Percentiles rank a stretch among this genome's conserved stretches.
phyloP scores from a whole-genome alignment of 2,329 filamentous ascomycete species.

The Ceratocystis papillata region DNA sequence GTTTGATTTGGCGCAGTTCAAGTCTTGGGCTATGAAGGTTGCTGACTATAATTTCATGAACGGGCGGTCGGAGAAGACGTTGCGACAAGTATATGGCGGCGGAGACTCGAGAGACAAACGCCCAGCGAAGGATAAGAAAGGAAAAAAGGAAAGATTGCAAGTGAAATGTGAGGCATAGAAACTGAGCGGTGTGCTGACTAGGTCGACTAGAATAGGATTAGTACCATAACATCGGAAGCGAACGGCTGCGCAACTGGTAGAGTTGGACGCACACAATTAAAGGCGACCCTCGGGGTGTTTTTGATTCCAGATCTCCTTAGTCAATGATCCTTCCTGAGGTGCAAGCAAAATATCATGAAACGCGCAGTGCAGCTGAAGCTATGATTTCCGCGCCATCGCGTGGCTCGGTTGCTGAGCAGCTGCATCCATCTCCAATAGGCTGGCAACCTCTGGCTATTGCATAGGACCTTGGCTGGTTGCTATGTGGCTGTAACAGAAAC shows the following conservation, averaged over 20 bases:
- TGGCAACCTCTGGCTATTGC: background rate
- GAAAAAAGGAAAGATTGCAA: too few relatives aligned
- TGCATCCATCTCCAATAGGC: background rate
- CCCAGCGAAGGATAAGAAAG: background rate
- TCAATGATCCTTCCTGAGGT: too few relatives aligned
- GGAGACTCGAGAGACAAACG: background rate
- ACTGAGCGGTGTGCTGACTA: too few relatives aligned
- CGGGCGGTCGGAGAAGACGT: background rate
- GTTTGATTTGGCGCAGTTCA: background rate
- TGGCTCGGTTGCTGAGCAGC: background rate
- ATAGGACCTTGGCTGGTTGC: background rate
- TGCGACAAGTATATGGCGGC: background rate
- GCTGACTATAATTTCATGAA: background rate
- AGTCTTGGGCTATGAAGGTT: background rate
- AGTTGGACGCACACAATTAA: too few relatives aligned
- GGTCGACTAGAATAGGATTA: too few relatives aligned
- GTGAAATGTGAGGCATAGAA: too few relatives aligned
- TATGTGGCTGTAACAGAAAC: too few relatives aligned
- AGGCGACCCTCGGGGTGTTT: too few relatives aligned
- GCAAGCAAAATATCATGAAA: too few relatives aligned
- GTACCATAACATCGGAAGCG: too few relatives aligned
- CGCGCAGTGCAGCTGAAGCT: background rate
- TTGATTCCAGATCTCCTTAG: too few relatives aligned
- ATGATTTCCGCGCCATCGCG: background rate
- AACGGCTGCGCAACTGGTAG: too few relatives aligned